Base-by-base conservation (phyloP, 805 yeast genomes). In the Trichomonascus vanleenenianus region DNA sequence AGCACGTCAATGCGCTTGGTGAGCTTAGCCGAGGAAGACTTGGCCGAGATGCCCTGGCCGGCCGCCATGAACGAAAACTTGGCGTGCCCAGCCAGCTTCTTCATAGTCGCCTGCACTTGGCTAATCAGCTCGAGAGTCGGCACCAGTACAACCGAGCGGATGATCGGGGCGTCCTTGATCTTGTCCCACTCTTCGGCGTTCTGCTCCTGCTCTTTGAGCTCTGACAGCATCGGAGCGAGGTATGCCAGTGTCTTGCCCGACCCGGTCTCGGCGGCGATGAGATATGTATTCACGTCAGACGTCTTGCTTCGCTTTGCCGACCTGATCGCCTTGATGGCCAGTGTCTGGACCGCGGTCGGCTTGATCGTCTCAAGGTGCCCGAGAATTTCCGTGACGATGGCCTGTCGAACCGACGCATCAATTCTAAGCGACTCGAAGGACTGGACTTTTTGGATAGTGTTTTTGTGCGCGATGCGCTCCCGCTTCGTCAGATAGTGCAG, bases 231-330 rank as follows among this genome's bases (percentile, higher is more conserved):
- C 0, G 96, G 89, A 0, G 84, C 78, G 49, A 93, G 59, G 58
- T 89, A 91, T 0, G 97, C 88, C 80, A 95, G 79, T 0, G 98
- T 91, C 60, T 91, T 91, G 7, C 98, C 98, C 0, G 95, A 83
- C 0, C 98, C 98, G 0, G 98, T 91, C 61, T 93, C 97, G 2
- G 97, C 96, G 0, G 97, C 97, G 45, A 91, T 63, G 2, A 93
- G 78, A 68, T 78, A 86, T 0, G 81, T 74, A 52, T 79, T 78
- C 41, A 79, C 56, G 48, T 71, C 65, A 6, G 61, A n/a, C 7
- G 31, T 18, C 19, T 31, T 18, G 30, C 18, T 7, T 16, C 25
- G 31, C 25, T 31, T 30, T 9, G 30, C 20, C 7, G 36, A 18
- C 5, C 75, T 62, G 43, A 78, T 73, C 25, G 78, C 72, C 53